A percentile compares a stretch with the other conserved stretches of the same genome.
Evolutionary conservation across 164 flowering plant species (phyloP).

Genomic region (Litsea cubeba): DNA sequence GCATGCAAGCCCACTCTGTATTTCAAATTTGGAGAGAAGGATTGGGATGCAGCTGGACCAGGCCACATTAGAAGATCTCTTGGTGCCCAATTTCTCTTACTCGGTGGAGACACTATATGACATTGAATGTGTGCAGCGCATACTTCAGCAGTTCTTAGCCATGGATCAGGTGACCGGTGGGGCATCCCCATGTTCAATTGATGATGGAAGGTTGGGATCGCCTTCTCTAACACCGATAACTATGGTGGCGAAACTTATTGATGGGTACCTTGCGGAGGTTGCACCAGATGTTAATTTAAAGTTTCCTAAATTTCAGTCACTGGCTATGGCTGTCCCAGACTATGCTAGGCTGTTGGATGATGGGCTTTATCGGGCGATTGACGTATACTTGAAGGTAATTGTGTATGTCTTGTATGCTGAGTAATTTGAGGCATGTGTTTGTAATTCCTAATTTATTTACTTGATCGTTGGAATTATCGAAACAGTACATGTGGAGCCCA

Average conservation of each 20-base stretch:
- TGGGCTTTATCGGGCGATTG: slow-evolving; percentile 92
- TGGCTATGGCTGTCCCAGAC: slow-evolving; percentile 83
- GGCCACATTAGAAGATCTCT: slow-evolving; percentile 78
- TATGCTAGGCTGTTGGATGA: slow-evolving; percentile 90
- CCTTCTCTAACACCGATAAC: slow-evolving; percentile 81
- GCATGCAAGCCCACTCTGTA: slow-evolving; percentile 53
- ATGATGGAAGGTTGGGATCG: slow-evolving; percentile 65
- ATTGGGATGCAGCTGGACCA: slow-evolving; percentile 88
- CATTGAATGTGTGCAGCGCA: slow-evolving; percentile 82
- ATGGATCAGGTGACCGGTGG: slow-evolving; percentile 66
- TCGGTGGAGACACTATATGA: slow-evolving; percentile 81
- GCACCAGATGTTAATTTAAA: slow-evolving; percentile 89
- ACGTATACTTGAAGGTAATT: slow-evolving; percentile 83
- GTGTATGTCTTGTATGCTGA: neutral
- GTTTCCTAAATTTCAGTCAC: slow-evolving; percentile 70
- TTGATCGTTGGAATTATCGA: neutral
- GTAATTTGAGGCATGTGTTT: neutral
- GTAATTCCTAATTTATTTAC: neutral
- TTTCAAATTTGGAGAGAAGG: slow-evolving; percentile 67
- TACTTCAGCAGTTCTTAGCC: slow-evolving; percentile 71
- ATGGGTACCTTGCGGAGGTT: slow-evolving; percentile 91
- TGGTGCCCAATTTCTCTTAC: slow-evolving; percentile 77
- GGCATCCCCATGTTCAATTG: slow-evolving; percentile 64
- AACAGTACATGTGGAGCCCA: neutral
- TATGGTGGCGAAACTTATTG: slow-evolving; percentile 81